Evolutionary conservation across 495 filamentous ascomycete species (phyloP), one percentile per base, ranked within the genome.

Genomic region (Penicillium chermesinum): DNA sequence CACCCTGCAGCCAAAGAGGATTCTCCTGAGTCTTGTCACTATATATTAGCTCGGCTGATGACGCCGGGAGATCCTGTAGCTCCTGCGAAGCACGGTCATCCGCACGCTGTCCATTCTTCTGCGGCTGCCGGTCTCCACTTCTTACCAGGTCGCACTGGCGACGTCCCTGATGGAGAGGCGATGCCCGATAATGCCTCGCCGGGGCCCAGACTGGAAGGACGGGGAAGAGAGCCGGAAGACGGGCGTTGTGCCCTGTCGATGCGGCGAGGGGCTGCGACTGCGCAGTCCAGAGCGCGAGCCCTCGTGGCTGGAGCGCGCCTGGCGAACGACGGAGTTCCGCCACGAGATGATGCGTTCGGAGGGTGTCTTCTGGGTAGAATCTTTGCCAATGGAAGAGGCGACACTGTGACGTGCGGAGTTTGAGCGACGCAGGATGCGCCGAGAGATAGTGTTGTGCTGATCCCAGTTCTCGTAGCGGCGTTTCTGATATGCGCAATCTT

Each of bases 281-380:
- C 63, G 52, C 1, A 65, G 61, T 8, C 65, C 65, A 13, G 65
- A 61, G 43, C 66, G 69, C 34, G 72, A 71, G 17, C 70, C 67
- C n/a, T 81, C 78, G 20, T 76, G 61, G 53, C 75, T 80, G 27
- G 68, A 58, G 21, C 68, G 76, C 43, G 65, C 65, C 44, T 79
- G 81, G 18, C 74, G 80, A 46, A 90, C 76, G 25, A 75, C 70
- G 5, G 84, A 88, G 57, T 91, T 88, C 12, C 91, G 84, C 91
- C 91, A 97, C 43, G 82, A 87, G 32, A 95, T 76, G 46, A 96
- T 96, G n/a, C 88, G 78, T 51, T 97, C 91, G 6, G 84, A 82
- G 3, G 80, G 77, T 1, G 84, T 75, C 52, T 79, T 80, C 54
- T 65, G 81, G 53, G 67, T 44, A 33, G 64, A 73, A 19, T 71